phyloP scores from a whole-genome alignment of 2,329 filamentous ascomycete species.

The Teratosphaeria gauchensis region DNA sequence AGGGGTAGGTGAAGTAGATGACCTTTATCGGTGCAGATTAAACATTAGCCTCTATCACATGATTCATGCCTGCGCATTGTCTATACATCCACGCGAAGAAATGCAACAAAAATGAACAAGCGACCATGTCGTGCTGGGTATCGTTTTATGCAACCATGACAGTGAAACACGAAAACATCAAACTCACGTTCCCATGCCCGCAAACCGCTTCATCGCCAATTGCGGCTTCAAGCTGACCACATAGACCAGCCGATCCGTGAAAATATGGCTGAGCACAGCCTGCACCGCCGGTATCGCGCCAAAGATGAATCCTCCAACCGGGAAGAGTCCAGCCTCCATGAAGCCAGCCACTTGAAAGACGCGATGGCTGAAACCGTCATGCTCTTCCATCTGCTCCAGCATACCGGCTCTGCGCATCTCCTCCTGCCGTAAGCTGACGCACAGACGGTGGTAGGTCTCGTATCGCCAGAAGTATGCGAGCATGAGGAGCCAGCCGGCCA shows the following conservation, averaged over 20 bases:
- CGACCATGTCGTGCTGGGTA: background rate
- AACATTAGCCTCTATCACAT: background rate
- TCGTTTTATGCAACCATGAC: background rate
- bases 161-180: background rate
- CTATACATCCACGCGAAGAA: background rate
- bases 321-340: constrained; percentile 59
- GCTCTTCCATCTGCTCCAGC: constrained; percentile 46
- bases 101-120: background rate
- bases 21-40: background rate
- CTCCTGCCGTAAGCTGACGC: constrained; percentile 49
- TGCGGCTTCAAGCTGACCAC: constrained; percentile 59
- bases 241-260: constrained; percentile 60
- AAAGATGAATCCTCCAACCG: constrained; percentile 57
- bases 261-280: constrained; percentile 60
- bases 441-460: constrained; percentile 56
- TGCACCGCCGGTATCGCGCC: constrained; percentile 59
- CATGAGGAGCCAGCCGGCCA: constrained; percentile 53
- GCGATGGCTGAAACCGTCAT: constrained; percentile 16
- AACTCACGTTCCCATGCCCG: background rate
- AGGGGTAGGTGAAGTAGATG: background rate
- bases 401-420: constrained; percentile 60
- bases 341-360: constrained; percentile 28
- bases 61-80: background rate
- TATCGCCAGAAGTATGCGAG: constrained; percentile 57
- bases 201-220: constrained; percentile 2